phyloP scores from a whole-genome alignment of 805 yeast genomes.

The Pichia heedii region DNA sequence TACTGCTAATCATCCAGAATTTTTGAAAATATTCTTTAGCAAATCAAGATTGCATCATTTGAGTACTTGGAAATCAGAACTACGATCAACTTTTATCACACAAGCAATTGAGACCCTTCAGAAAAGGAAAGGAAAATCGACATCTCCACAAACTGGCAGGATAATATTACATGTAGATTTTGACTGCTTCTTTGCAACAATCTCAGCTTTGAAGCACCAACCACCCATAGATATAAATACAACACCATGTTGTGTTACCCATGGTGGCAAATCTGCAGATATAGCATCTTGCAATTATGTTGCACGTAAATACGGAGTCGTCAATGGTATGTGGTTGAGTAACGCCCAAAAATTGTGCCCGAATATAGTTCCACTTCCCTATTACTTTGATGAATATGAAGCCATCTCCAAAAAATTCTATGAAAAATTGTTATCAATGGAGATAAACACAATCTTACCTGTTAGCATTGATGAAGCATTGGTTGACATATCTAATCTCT shows the following conservation, averaged over 20 bases:
- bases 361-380: slow-evolving; percentile 49
- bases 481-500: slow-evolving; percentile 43
- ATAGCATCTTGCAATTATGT: slow-evolving; percentile 87
- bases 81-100: slow-evolving; percentile 51
- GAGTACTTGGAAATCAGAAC: slow-evolving; percentile 75
- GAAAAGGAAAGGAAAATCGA: slow-evolving; percentile 6
- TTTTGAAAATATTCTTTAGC: slow-evolving; percentile 60
- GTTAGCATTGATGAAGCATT: slow-evolving; percentile 90
- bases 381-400: slow-evolving; percentile 71
- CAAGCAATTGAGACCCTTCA: slow-evolving; percentile 29
- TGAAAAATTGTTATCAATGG: slow-evolving; percentile 39
- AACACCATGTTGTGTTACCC: slow-evolving; percentile 55
- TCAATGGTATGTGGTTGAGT: slow-evolving; percentile 86
- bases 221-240: slow-evolving; percentile 44
- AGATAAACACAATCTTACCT: slow-evolving; percentile 53
- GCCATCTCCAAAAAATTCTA: slow-evolving; percentile 56
- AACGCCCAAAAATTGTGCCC: slow-evolving; percentile 58
- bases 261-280: slow-evolving; percentile 58
- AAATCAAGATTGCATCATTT: slow-evolving; percentile 83
- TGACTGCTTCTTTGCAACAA: slow-evolving; percentile 91
- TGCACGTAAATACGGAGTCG: slow-evolving; percentile 71
- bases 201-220: slow-evolving; percentile 46
- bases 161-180: slow-evolving; percentile 77
- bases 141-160: slow-evolving; percentile 4
- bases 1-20: slow-evolving; percentile 72